Evolutionary conservation across 1,139 yeast species (phyloP), one percentile per base, ranked within the genome.

Genomic region (Lodderomyces margitis): DNA sequence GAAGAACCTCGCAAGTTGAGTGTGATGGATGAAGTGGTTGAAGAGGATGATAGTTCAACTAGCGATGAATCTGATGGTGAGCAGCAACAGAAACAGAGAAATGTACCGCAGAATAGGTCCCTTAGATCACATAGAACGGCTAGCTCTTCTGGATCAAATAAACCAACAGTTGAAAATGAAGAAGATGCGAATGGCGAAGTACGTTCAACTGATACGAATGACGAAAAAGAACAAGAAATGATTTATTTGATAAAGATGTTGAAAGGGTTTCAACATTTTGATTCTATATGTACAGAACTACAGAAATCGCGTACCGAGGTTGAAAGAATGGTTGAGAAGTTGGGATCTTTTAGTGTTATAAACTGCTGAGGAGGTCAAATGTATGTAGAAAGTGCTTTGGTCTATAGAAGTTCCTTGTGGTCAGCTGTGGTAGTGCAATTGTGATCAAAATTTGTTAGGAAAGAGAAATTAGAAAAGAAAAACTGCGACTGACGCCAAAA

Each of bases 211-310:
- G n/a, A 24, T 6, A 31, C 8, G 11, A 38, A 38, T 20, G 47
- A 42, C 12, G 20, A 28, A 15, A 43, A 34, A 24, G 46, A 43
- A 7, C 50, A 41, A 20, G 40, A 41, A 23, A 64, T 55, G 40
- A 34, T 54, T 15, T 51, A 49, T 24, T 34, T 72, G 25, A 56
- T 84, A 27, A 61, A 77, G 46, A 63, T 83, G 35, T 54, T 84
- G 25, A 75, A 73, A 46, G 78, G 78, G 20, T 78, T 78, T 23
- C 83, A 80, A 46, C 80, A 79, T 52, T 75, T 83, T 49, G 96
- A 87, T 56, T 75, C 83, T 7, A 81, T 87, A 2, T 83, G 91
- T 52, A 84, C 91, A 0, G 85, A 81, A 49, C 61, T 85, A 47
- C 78, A 75, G 41, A 71, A 73, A 55, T 72, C 86, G 14, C 67